phyloP scores from a whole-genome alignment of 345 rosid species.

The Lenwebbia sp. region DNA sequence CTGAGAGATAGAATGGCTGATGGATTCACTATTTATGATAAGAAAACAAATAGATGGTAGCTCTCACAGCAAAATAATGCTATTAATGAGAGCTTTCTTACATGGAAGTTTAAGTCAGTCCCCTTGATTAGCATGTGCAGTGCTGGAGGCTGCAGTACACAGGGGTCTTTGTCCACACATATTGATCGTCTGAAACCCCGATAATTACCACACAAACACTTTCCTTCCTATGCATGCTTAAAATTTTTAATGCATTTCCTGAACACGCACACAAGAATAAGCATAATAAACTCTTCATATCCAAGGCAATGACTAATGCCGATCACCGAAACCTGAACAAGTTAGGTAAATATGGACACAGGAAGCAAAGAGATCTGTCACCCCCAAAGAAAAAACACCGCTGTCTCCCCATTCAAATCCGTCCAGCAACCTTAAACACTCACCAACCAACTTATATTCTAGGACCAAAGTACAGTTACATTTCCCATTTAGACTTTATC shows the following conservation, averaged over 20 bases:
- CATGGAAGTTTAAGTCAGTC: not conserved
- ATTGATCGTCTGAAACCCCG: accelerated
- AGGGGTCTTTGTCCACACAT: not conserved
- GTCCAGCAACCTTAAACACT: not conserved
- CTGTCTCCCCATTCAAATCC: not conserved
- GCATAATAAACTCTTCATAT: not conserved
- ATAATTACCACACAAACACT: not conserved
- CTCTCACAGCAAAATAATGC: not conserved
- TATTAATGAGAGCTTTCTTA: not conserved
- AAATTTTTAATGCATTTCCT: not conserved
- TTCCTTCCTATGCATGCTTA: not conserved
- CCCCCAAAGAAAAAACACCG: not conserved
- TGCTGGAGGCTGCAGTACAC: not conserved
- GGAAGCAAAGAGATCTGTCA: not conserved
- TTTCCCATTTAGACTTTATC: not conserved
- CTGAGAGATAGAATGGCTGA: not conserved
- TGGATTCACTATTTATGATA: not conserved
- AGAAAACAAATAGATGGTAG: not conserved
- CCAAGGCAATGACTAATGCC: not conserved
- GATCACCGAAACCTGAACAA: not conserved
- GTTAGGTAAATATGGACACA: not conserved
- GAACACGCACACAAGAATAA: not conserved
- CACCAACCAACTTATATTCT: not conserved
- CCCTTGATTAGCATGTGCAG: not conserved
- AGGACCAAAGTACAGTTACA: not conserved